Conservation (phyloP, 345 rosid species). For the Geranium brycei region DNA sequence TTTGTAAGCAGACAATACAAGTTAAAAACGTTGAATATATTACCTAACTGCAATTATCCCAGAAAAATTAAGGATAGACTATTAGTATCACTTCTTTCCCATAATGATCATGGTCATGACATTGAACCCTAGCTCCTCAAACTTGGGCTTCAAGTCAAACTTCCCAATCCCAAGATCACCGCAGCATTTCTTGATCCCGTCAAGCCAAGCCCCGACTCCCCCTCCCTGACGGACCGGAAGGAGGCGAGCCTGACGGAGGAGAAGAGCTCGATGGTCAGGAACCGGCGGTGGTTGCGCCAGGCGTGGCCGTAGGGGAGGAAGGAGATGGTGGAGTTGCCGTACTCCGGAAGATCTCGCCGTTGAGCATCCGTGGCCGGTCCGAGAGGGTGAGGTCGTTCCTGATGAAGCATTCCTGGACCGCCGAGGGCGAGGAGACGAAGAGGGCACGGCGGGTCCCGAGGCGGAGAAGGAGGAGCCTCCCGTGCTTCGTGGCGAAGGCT, state of each 20-base stretch:
- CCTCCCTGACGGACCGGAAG: slow-evolving; percentile 16
- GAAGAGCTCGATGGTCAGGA: slow-evolving; percentile 28
- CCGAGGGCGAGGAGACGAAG: slow-evolving; percentile 21
- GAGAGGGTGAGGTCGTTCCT: slow-evolving; percentile 38
- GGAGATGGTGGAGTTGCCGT: slow-evolving; percentile 22
- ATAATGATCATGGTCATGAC: slow-evolving; percentile 32
- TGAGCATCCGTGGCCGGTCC: slow-evolving; percentile 29
- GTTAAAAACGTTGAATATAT: no score
- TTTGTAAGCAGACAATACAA: no score
- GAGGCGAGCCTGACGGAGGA: slow-evolving; percentile 19
- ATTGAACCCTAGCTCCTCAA: slow-evolving; percentile 24
- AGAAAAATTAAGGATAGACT: no score
- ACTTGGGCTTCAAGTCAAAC: slow-evolving; percentile 27
- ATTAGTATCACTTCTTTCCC: no score
- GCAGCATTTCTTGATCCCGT: slow-evolving; percentile 9
- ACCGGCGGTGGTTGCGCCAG: slow-evolving; percentile 54
- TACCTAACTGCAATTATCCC: no score
- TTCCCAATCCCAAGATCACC: slow-evolving; percentile 12
- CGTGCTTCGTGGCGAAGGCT: slow-evolving; percentile 6
- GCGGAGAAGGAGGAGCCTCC: slow-evolving; percentile 21
- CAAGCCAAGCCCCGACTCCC: slow-evolving; percentile 26
- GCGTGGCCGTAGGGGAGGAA: slow-evolving; percentile 30
- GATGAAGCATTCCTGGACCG: slow-evolving; percentile 39
- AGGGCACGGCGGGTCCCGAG: slow-evolving; percentile 23
- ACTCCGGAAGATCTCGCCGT: slow-evolving; percentile 21